phyloP scores from a whole-genome alignment of 1,284 basidiomycete species.

The Agaricales sp. region DNA sequence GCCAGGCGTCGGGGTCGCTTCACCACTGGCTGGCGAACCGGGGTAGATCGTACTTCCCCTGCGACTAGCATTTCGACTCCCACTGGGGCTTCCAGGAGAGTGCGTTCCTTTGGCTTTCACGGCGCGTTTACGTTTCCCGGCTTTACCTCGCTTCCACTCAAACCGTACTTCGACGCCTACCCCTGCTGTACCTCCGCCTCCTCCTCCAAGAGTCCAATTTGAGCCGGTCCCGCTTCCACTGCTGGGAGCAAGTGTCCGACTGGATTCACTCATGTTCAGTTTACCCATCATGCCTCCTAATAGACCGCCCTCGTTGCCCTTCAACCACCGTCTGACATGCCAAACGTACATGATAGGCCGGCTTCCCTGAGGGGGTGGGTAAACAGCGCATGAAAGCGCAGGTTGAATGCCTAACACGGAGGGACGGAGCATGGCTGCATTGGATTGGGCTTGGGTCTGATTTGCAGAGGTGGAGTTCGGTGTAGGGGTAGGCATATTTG shows the following conservation, averaged over 20 bases:
- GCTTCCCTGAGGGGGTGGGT: slow-evolving; percentile 21
- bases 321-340: slow-evolving; percentile 75
- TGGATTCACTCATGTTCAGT: neutral
- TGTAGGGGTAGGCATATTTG: slow-evolving; percentile 4
- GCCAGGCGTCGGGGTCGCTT: slow-evolving; percentile 2
- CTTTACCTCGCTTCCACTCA: slow-evolving; percentile 57
- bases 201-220: too few relatives aligned
- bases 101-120: neutral
- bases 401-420: slow-evolving; percentile 60
- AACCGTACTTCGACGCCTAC: slow-evolving; percentile 53
- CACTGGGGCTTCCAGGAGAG: neutral
- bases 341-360: slow-evolving; percentile 67
- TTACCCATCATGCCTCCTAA: slow-evolving; percentile 18
- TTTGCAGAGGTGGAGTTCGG: slow-evolving; percentile 9
- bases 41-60: neutral
- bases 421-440: slow-evolving; percentile 29
- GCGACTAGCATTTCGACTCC: neutral
- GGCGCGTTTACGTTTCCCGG: neutral
- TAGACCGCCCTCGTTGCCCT: slow-evolving; percentile 33
- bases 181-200: slow-evolving; percentile 12
- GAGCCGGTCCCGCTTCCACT: slow-evolving; percentile 8
- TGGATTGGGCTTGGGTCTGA: slow-evolving; percentile 8
- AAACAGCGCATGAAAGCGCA: slow-evolving; percentile 23
- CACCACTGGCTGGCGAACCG: neutral
- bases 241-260: neutral